Base-by-base conservation (phyloP, 2,329 filamentous ascomycete species). In the Pseudonectria buxi region DNA sequence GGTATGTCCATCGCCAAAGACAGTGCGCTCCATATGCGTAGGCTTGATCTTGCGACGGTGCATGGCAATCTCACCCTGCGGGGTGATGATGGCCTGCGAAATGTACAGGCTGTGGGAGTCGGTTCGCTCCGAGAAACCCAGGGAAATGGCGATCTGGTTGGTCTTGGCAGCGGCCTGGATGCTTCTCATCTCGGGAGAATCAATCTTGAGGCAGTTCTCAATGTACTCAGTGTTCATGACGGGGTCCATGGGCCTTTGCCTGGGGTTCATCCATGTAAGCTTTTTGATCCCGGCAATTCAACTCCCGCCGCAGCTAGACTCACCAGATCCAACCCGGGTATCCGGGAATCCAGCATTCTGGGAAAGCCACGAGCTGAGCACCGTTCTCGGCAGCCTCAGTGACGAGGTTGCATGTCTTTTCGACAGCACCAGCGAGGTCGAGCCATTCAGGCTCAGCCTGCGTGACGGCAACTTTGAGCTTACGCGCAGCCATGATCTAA, bases 311-410 rank as follows among this genome's bases (percentile, higher is more conserved):
- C n/a, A n/a, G n/a, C n/a, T 3, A 15, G 2, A 10, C 37, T 1
- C 53, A 57, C 43, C 55, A 57, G 26, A 62, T 61, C 60, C 61
- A 67, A 35, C 57, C 60, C 14, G 71, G 72, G 50, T 75, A 76
- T 0, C 72, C 71, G 0, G 71, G 69, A 15, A 75, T 62, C 64
- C 67, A 76, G 16, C 63, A 63, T 42, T 76, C 71, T 2, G 72
- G 66, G 38, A 76, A 76, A 0, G 66, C 62, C 9, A 82, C 51
- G 3, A 82, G 58, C 32, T 74, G 63, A 1, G 74, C 74, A 2
- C 69, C 71, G 35, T 72, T 68, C 3, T 40, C 18, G 4, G 50
- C 44, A 4, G 50, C 51, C 29, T 54, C 49, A 14, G 39, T 39
- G 25, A 54, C 45, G 22, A 54, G 50, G 7, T 13, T 27, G 33